Evolutionary conservation across 148 eudicot genomes (phyloP), one percentile per base, ranked within the genome.

Genomic region (Rhododendron kiyosumense): DNA sequence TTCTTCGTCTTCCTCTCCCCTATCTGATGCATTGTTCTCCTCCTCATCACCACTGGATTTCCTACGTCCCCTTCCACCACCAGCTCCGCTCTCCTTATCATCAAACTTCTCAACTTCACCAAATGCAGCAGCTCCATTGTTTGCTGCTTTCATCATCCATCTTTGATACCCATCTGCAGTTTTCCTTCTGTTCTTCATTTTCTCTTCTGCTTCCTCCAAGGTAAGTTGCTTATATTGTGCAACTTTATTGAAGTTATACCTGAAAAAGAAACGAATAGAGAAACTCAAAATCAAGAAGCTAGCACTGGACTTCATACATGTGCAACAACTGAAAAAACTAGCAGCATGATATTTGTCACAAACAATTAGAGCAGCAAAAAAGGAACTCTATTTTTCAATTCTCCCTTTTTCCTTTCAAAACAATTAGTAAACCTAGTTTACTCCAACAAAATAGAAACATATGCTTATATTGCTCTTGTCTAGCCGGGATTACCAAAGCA

Each of bases 101-200:
- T 93, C 91, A 86, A 82, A 85, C 76, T 89, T 93, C 81, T 90
- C 96, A 59, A 90, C 91, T 90, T 92, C 95, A 86, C 95, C 94
- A 90, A 97, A 95, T 24, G 94, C 95, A 78, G 98, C 95, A 83
- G 99, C 86, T 73, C 99, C 99, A 85, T 90, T 93, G 88, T 92
- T 95, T 48, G 99, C 98, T 63, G 96, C 94, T 91, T 97, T 97
- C 99, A 97, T 97, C 98, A 97, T 95, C 99, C 99, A 97, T 87
- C 99, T 93, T 88, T 94, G 86, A 83, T 95, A 95, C 22, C 99
- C 99, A 87, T 97, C 99, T 12, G 98, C 96, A 82, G 96, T 93
- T 90, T 93, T 95, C 87, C 96, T 91, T 90, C 99, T 93, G 88
- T 97, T 97, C 85, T 93, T 97, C 94, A 97, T 95, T 89, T 95